Evolutionary conservation across 2,329 filamentous ascomycete genomes (phyloP).

Genomic region (Coniochaeta pulveracea): DNA sequence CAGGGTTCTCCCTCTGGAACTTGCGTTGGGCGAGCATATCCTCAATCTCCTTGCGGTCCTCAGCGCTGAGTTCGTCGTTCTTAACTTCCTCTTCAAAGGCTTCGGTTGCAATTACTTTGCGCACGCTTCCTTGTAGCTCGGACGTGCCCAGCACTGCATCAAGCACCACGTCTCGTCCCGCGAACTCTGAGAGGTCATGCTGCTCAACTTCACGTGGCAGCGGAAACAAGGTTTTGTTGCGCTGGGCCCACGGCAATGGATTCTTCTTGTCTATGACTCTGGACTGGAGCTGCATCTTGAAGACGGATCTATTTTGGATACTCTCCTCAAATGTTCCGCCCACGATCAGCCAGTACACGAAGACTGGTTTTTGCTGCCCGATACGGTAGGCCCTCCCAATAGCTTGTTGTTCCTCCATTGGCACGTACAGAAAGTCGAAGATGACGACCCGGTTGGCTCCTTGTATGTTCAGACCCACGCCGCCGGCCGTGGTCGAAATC

Average conservation of each 20-base stretch:
- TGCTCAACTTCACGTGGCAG: constrained; percentile 27
- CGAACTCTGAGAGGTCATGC: constrained; percentile 37
- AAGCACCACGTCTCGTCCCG: constrained; percentile 54
- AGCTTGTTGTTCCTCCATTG: constrained; percentile 73
- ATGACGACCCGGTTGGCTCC: constrained; percentile 80
- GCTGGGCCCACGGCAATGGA: constrained; percentile 53
- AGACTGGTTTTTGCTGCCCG: constrained; percentile 70
- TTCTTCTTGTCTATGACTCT: constrained; percentile 80
- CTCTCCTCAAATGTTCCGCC: constrained; percentile 72
- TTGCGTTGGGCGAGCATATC: constrained; percentile 21
- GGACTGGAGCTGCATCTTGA: constrained; percentile 70
- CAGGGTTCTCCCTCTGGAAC: constrained; percentile 8
- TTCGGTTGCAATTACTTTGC: constrained; percentile 54
- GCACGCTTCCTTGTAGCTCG: constrained; percentile 28
- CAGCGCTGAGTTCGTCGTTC: constrained; percentile 43
- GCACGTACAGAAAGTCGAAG: constrained; percentile 75
- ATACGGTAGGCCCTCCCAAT: constrained; percentile 79
- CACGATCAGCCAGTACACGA: constrained; percentile 70
- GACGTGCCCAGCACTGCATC: constrained; percentile 29
- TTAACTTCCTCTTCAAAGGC: constrained; percentile 61
- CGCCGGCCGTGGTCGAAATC: constrained; percentile 75
- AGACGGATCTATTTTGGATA: constrained; percentile 63
- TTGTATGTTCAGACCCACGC: constrained; percentile 72
- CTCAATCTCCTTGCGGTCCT: constrained; percentile 47
- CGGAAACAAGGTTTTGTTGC: constrained; percentile 43